A percentile compares a stretch with the other conserved stretches of the same genome.
Conservation (phyloP, 768 basidiomycete genomes). For the Russula sp. region DNA sequence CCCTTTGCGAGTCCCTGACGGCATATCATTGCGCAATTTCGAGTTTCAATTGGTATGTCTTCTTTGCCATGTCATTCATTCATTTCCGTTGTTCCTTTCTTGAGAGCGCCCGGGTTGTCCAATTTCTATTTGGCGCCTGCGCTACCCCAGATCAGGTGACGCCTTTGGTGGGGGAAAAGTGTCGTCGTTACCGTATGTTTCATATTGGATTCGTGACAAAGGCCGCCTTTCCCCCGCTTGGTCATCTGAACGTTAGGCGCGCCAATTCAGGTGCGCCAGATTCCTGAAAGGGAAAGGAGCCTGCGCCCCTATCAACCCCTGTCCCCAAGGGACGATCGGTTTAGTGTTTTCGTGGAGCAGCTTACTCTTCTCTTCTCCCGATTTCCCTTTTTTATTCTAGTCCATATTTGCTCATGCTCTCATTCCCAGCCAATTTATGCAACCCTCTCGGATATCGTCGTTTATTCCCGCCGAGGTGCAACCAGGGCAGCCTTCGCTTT, state of each 20-base stretch:
- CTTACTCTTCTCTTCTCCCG: constrained; percentile 6
- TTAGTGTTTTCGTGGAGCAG: constrained; percentile 16
- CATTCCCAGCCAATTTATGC: constrained; percentile 69
- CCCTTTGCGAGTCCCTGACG: constrained; percentile 70
- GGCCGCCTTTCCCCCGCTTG: background rate
- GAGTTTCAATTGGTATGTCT: constrained; percentile 80
- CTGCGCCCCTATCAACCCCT: constrained; percentile 17
- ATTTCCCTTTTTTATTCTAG: constrained; percentile 33
- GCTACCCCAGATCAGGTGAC: constrained; percentile 22
- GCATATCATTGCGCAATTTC: constrained; percentile 82
- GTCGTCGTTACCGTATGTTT: too few species aligned
- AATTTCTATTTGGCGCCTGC: constrained; percentile 6
- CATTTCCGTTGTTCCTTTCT: constrained; percentile 6
- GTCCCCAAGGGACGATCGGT: constrained; percentile 22
- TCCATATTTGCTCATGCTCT: constrained; percentile 12
- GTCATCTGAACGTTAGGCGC: background rate
- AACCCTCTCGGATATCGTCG: constrained; percentile 83
- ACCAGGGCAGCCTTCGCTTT: constrained; percentile 54
- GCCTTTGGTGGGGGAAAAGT: constrained; percentile 16
- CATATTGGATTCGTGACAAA: too few species aligned
- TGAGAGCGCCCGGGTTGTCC: background rate
- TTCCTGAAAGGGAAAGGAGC: constrained; percentile 5
- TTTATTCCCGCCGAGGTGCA: constrained; percentile 74
- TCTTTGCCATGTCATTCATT: background rate
- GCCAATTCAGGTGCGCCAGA: constrained; percentile 12